These are phyloP conservation scores for Halenospora varia DNA, from an alignment of 495 filamentous ascomycete genomes.

Conservation along the genomic window DNA sequence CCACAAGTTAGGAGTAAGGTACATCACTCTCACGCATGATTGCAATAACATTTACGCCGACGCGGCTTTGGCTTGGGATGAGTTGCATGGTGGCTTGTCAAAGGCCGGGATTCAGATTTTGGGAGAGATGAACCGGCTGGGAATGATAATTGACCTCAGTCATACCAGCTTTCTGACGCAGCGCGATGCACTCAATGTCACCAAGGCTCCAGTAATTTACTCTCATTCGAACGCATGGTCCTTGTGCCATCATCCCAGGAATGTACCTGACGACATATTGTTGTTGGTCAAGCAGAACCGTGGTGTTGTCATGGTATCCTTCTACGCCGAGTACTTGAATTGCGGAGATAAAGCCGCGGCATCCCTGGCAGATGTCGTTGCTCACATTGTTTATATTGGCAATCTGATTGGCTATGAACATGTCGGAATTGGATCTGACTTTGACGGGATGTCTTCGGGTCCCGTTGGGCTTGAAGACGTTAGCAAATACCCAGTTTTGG, in stretches of 20 bases:
- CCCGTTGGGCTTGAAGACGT: neutral
- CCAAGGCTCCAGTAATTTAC: neutral
- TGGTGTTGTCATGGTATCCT: neutral
- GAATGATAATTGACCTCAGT: neutral
- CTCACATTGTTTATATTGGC: neutral
- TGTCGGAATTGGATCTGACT: neutral
- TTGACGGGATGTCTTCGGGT: neutral
- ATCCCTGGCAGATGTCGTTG: neutral
- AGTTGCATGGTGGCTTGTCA: neutral
- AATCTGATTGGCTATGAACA: neutral
- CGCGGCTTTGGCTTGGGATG: neutral
- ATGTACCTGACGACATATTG: neutral
- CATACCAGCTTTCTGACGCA: neutral
- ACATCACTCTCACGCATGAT: neutral
- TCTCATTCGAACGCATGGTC: neutral
- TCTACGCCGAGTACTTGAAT: neutral
- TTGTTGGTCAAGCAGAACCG: neutral
- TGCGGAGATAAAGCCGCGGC: neutral
- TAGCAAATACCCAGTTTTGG: neutral
- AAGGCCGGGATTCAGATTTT: neutral
- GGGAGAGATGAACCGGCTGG: neutral
- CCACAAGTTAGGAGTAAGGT: neutral
- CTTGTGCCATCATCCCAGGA: neutral
- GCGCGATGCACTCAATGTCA: neutral
- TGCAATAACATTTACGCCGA: neutral